Conservation (phyloP, 495 filamentous ascomycete genomes). For the Aspergillus campestris region DNA sequence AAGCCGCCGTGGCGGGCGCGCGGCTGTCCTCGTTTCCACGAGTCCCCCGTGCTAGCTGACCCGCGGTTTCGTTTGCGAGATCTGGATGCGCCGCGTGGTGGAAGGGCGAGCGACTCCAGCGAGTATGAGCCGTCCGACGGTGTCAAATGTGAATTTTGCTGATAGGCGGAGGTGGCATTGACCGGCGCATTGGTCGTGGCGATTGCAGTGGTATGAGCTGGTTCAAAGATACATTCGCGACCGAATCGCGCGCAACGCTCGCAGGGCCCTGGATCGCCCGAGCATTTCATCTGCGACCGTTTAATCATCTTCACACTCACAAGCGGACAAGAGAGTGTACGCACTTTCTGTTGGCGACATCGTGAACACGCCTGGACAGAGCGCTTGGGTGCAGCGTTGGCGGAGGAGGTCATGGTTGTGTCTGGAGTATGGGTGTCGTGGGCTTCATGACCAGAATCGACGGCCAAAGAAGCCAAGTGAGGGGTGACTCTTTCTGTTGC, state of each 20-base stretch:
- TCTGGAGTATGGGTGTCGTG: too few relatives aligned
- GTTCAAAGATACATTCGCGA: conserved; percentile 4
- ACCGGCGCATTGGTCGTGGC: too few relatives aligned
- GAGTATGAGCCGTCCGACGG: conserved; percentile 1
- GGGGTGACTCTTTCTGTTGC: conserved; percentile 32
- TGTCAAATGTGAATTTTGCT: conserved; percentile 1
- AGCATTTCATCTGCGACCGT: conserved; percentile 6
- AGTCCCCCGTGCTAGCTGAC: neutral
- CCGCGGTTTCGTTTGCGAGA: conserved; percentile 1
- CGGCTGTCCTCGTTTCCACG: neutral
- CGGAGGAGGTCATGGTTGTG: too few relatives aligned
- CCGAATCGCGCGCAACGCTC: conserved; percentile 1
- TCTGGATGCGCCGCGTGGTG: conserved; percentile 1
- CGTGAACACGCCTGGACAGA: conserved; percentile 1
- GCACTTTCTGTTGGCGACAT: conserved; percentile 3
- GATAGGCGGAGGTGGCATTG: too few relatives aligned
- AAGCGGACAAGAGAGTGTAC: conserved; percentile 1
- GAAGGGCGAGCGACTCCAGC: neutral
- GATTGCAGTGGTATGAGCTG: neutral
- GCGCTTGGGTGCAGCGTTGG: conserved; percentile 3
- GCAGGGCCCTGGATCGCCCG: conserved; percentile 4
- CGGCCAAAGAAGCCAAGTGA: too few relatives aligned
- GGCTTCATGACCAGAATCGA: too few relatives aligned
- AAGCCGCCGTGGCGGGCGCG: neutral
- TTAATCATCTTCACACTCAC: too few relatives aligned